These are phyloP conservation scores for Didymella lethalis DNA, from an alignment of 2,329 filamentous ascomycete genomes.

Conservation along the genomic window DNA sequence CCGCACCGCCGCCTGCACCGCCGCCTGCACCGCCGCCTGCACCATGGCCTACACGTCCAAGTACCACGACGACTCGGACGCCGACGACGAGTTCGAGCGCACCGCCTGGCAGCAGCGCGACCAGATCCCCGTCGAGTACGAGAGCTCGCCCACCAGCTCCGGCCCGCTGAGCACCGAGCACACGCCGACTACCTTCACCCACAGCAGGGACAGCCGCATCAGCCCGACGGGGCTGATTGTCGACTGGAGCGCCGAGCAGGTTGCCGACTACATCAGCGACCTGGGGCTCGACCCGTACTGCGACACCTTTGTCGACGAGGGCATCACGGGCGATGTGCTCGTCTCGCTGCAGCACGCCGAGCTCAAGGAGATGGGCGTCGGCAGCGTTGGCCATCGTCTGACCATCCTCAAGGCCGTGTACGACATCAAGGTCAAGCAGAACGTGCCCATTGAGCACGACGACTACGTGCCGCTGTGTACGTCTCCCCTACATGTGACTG, in stretches of 20 bases:
- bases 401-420: conserved; percentile 96
- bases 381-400: conserved; percentile 90
- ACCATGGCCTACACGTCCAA: conserved; percentile 53
- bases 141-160: conserved; percentile 74
- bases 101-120: conserved; percentile 68
- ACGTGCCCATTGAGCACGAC: conserved; percentile 87
- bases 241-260: conserved; percentile 85
- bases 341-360: conserved; percentile 90
- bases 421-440: conserved; percentile 93
- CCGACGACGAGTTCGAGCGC: conserved; percentile 84
- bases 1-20: conserved; percentile 3
- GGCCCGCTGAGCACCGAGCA: conserved; percentile 76
- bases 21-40: neutral
- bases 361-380: conserved; percentile 92
- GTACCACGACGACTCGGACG: conserved; percentile 75
- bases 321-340: conserved; percentile 90
- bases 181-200: conserved; percentile 80
- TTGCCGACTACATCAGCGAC: conserved; percentile 83
- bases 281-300: conserved; percentile 85
- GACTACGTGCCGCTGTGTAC: conserved; percentile 93
- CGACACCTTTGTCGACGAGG: conserved; percentile 86
- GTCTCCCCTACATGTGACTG: conserved; percentile 39
- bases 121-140: conserved; percentile 70
- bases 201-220: conserved; percentile 68
- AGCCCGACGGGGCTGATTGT: conserved; percentile 78